Evolutionary conservation across 2,329 filamentous ascomycete genomes (phyloP), one percentile per base, ranked within the genome.

Genomic region (Cladosporium sp.): DNA sequence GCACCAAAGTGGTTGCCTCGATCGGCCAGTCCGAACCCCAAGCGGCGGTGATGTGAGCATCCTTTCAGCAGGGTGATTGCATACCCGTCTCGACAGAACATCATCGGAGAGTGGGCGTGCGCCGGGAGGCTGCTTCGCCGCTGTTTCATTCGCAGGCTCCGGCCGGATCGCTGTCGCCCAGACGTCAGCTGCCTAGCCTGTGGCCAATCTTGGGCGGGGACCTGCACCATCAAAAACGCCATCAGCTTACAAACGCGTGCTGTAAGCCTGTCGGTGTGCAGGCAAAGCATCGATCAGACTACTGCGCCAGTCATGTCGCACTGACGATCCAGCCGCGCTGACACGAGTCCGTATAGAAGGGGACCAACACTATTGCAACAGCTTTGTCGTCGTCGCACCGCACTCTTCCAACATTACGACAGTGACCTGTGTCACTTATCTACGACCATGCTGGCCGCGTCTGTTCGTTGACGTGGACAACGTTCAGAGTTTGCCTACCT

Each of bases 1-100:
- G 48, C 48, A 37, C 22, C 24, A 42, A n/a, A 40, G 25, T 25
- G 25, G 28, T 35, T 45, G 52, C 50, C 36, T 53, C 37, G 52
- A 24, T 47, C 40, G 52, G 52, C 32, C 40, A 47, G 20, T 32
- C 52, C 52, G 52, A 47, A 28, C 17, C 39, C 40, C 17, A 36
- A 40, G 35, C 9, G n/a, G 47, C 32, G n/a, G n/a, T 19, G 35
- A 17, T 50, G 40, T 17, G 20, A 45, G 52, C 19, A 47, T 35
- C 52, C 32, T 47, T 32, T 45, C 39, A 44, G 39, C 51, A 32
- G 51, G 32, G 39, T 22, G 20, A 25, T 55, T 47, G 52, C 52
- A 55, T 55, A 37, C 19, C 52, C 40, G 52, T 28, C 52, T 35
- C 34, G 36, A 25, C 50, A 53, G 24, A 53, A 28, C 37, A 42